phyloP scores from a whole-genome alignment of 805 yeast genomes.

The Novakomyces olei region DNA sequence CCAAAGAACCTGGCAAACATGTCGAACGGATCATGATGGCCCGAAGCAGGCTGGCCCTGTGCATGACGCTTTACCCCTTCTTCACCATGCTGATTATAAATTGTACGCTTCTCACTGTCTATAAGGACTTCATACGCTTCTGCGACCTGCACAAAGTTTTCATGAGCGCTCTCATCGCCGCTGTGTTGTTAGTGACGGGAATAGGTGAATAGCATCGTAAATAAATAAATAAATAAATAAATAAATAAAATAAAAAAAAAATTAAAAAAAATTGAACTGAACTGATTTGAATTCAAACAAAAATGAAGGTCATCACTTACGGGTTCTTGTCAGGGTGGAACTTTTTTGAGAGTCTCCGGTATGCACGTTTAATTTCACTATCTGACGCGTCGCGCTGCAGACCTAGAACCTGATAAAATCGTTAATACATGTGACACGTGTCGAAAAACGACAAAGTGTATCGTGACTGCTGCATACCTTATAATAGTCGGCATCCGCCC shows the following conservation, averaged over 20 bases:
- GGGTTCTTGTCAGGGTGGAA: slow-evolving; percentile 91
- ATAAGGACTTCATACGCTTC: slow-evolving; percentile 77
- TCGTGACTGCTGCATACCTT: slow-evolving; percentile 11
- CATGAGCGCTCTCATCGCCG: slow-evolving; percentile 60
- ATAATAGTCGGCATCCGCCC: slow-evolving; percentile 24
- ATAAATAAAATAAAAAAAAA: slow-evolving; percentile 10
- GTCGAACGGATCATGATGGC: slow-evolving; percentile 23
- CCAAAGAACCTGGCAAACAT: slow-evolving; percentile 46
- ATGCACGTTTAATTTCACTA: slow-evolving; percentile 66
- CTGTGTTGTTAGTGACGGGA: too few relatives aligned
- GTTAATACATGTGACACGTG: background rate
- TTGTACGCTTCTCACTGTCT: slow-evolving; percentile 42
- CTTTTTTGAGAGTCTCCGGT: slow-evolving; percentile 56
- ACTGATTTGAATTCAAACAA: too few relatives aligned
- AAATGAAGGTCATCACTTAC: slow-evolving; percentile 5
- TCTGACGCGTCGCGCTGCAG: slow-evolving; percentile 47
- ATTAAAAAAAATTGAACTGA: slow-evolving; percentile 20
- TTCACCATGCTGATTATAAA: slow-evolving; percentile 58
- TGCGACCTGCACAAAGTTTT: slow-evolving; percentile 71
- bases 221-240: slow-evolving; percentile 30
- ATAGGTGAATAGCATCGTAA: slow-evolving; percentile 16
- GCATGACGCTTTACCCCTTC: slow-evolving; percentile 36
- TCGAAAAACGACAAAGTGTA: background rate
- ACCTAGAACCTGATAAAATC: slow-evolving; percentile 34
- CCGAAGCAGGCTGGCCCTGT: slow-evolving; percentile 20